Base-by-base conservation (phyloP, 345 rosid genomes). In the Hypericum androsaemum region DNA sequence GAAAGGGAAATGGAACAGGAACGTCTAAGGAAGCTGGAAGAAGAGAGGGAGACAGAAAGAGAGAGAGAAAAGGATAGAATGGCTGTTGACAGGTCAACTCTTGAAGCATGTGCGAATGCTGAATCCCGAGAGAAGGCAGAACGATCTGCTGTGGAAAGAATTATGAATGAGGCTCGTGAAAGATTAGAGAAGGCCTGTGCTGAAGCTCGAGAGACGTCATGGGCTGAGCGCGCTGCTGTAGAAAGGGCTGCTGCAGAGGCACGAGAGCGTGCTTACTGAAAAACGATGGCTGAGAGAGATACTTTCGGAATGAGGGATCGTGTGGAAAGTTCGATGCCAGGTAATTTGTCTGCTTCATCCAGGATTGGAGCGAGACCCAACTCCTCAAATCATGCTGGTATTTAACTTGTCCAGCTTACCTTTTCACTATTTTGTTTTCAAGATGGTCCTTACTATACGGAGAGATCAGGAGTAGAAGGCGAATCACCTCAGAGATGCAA, bases 191-290 rank as follows among this genome's bases (percentile, higher is more conserved):
- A 80, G 83, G 88, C 88, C 22, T 83, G 88, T 76, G 88, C 89
- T 7, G 96, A 85, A 62, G 96, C 88, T 4, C 78, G 86, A 70
- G 96, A 82, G 61, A 84, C 71, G 63, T 76, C 95, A 38, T 60
- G 63, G 6, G 69, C 70, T 54, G 85, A 90, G 67, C 95, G 94
- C 28, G 88, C 88, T 64, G 95, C 88, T 13, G 89, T 84, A 44
- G 98, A 87, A 75, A 79, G 92, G 77, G 98, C 95, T 46, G 78
- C 89, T 6, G 61, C 84, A n/a, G 98, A 85, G 78, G 98, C 86
- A 57, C 87, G 95, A 43, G 89, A 77, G 68, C 95, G 95, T 62
- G 95, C 96, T 17, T 70, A 69, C 13, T 74, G 64, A 64, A 77
- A 69, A 53, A 71, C 72, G 54, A 69, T 63, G 73, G 77, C 79